Conservation (phyloP, 306 rosid species). For the Lathyrus aphaca region DNA sequence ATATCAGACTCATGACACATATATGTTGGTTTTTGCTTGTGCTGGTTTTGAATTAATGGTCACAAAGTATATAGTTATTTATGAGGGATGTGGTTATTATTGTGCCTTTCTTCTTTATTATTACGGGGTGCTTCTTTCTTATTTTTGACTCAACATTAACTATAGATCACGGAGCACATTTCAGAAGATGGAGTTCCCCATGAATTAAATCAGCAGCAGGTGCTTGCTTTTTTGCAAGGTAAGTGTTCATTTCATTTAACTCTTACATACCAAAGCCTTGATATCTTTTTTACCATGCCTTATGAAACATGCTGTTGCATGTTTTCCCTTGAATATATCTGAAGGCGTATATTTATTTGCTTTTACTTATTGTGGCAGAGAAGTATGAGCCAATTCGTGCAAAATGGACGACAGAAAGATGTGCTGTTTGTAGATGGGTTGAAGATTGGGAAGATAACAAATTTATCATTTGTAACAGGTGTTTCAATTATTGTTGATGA, state of each 20-base stretch:
- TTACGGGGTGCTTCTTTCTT: conserved; percentile 25
- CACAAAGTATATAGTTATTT: conserved; percentile 21
- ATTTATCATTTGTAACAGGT: conserved; percentile 97
- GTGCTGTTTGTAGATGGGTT: conserved; percentile 98
- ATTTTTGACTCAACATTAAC: conserved; percentile 38
- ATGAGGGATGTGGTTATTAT: conserved; percentile 2
- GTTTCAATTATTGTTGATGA: conserved; percentile 34
- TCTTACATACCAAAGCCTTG: conserved; percentile 31
- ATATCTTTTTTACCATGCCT: conserved; percentile 20
- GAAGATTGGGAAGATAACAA: conserved; percentile 98
- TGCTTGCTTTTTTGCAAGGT: conserved; percentile 80
- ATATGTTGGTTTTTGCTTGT: neutral
- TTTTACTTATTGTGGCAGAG: conserved; percentile 55
- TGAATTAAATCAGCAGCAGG: conserved; percentile 65
- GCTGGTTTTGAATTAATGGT: conserved; percentile 31
- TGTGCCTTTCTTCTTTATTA: conserved; percentile 21
- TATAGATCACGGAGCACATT: conserved; percentile 71
- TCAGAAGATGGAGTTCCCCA: conserved; percentile 53
- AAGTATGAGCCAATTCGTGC: conserved; percentile 80
- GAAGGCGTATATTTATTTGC: conserved; percentile 26
- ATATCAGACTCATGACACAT: conserved; percentile 11
- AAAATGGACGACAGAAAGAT: conserved; percentile 97
- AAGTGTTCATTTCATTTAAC: conserved; percentile 35
- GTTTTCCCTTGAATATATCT: conserved; percentile 36
- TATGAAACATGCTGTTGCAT: conserved; percentile 20